phyloP scores from a whole-genome alignment of 1,284 basidiomycete species.

The Amylostereum areolatum region DNA sequence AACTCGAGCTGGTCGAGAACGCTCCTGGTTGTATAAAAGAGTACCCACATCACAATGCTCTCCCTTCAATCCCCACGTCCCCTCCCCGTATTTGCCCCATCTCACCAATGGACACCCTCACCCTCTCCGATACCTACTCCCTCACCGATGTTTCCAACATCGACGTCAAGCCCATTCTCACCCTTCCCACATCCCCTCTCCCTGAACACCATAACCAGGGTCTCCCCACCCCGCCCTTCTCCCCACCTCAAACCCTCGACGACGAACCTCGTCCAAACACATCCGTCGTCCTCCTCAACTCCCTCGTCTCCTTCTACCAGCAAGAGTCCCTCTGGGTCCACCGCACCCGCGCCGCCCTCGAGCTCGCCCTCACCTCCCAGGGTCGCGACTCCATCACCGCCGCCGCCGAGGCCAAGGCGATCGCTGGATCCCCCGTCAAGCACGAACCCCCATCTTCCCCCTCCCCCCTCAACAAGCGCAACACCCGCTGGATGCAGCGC shows the following conservation, averaged over 20 bases:
- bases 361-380: conserved; percentile 24
- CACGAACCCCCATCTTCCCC: conserved; percentile 19
- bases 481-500: conserved; percentile 38
- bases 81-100: conserved; percentile 8
- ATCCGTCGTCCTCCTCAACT: conserved; percentile 52
- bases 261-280: conserved; percentile 27
- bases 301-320: conserved; percentile 59
- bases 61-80: neutral
- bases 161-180: conserved; percentile 12
- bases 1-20: no score
- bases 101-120: neutral
- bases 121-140: conserved; percentile 1
- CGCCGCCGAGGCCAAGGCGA: conserved; percentile 17
- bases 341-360: conserved; percentile 30
- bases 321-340: conserved; percentile 65
- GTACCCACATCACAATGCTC: neutral
- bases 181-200: conserved; percentile 17
- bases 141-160: conserved; percentile 16
- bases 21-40: no score
- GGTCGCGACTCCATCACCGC: conserved; percentile 21
- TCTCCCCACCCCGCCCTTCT: conserved; percentile 42
- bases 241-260: conserved; percentile 25
- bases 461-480: conserved; percentile 16
- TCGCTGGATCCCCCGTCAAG: conserved; percentile 21
- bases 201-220: conserved; percentile 14